A percentile compares a stretch with the other conserved stretches of the same genome.
Conservation (phyloP, 179 eudicot genomes). For the Beta lomatogona region DNA sequence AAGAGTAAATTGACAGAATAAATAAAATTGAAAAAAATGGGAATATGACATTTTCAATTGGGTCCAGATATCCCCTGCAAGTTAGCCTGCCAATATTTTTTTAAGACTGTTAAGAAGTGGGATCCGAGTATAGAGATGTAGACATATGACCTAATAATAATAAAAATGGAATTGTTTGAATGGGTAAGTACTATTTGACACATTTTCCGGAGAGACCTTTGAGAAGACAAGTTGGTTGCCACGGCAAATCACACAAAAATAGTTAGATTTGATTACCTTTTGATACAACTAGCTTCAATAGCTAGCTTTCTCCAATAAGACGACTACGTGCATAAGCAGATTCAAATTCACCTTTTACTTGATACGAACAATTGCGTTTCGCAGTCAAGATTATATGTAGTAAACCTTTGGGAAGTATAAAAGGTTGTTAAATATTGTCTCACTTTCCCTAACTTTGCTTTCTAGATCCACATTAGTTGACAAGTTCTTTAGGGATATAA, state of each 20-base stretch:
- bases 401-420: constrained; percentile 19
- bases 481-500: background rate
- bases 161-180: background rate
- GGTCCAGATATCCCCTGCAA: background rate
- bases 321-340: background rate
- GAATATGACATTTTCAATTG: constrained; percentile 3
- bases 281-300: background rate
- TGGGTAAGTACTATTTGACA: background rate
- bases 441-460: background rate
- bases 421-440: constrained; percentile 5
- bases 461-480: background rate
- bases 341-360: constrained; percentile 21
- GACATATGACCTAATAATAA: constrained; percentile 37
- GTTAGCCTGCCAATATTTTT: background rate
- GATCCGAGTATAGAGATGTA: constrained; percentile 31
- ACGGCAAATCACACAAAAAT: constrained; percentile 16
- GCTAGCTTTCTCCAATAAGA: background rate
- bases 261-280: background rate
- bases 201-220: background rate
- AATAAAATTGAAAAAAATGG: background rate
- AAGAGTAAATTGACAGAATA: background rate
- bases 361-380: constrained; percentile 43
- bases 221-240: constrained; percentile 23
- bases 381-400: constrained; percentile 19
- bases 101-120: constrained; percentile 11